Evolutionary conservation across 2,329 filamentous ascomycete genomes (phyloP).

Genomic region (Ceratocystis ficicola): DNA sequence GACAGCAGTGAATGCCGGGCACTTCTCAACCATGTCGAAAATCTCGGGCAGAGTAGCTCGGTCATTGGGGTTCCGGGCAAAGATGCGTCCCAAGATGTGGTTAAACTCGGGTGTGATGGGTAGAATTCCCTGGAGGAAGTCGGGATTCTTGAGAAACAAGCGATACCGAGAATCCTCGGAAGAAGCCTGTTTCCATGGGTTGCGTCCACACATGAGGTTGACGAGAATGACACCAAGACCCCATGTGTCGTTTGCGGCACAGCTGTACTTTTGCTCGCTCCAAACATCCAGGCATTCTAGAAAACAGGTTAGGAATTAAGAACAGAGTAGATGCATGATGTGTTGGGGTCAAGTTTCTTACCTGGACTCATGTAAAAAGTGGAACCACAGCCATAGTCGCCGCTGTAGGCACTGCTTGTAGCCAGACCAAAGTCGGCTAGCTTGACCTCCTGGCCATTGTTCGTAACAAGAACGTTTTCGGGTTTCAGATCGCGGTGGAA

Average conservation of each 20-base stretch:
- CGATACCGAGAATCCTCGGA: conserved; percentile 89
- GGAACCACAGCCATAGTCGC: conserved; percentile 94
- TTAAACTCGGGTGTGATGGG: conserved; percentile 84
- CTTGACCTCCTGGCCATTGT: conserved; percentile 81
- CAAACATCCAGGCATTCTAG: conserved; percentile 81
- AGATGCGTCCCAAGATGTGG: conserved; percentile 73
- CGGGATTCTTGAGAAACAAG: conserved; percentile 71
- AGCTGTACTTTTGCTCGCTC: conserved; percentile 66
- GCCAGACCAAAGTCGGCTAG: conserved; percentile 95
- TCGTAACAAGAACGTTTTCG: conserved; percentile 89
- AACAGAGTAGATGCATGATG: conserved; percentile 21
- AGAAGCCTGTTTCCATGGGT: conserved; percentile 96
- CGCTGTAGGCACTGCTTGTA: conserved; percentile 68
- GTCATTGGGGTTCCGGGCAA: conserved; percentile 71
- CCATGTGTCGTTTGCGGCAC: conserved; percentile 94
- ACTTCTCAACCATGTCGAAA: conserved; percentile 61
- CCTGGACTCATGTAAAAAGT: conserved; percentile 99
- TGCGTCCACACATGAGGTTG: conserved; percentile 93
- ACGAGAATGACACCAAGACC: conserved; percentile 95
- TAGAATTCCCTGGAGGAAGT: conserved; percentile 85
- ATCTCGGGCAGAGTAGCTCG: conserved; percentile 74
- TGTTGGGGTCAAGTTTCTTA: conserved; percentile 37
- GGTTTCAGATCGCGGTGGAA: conserved; percentile 97
- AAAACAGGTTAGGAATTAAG: conserved; percentile 25
- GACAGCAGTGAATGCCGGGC: conserved; percentile 51